phyloP scores from a whole-genome alignment of 768 basidiomycete species.

The Kwoniella botswanensis region DNA sequence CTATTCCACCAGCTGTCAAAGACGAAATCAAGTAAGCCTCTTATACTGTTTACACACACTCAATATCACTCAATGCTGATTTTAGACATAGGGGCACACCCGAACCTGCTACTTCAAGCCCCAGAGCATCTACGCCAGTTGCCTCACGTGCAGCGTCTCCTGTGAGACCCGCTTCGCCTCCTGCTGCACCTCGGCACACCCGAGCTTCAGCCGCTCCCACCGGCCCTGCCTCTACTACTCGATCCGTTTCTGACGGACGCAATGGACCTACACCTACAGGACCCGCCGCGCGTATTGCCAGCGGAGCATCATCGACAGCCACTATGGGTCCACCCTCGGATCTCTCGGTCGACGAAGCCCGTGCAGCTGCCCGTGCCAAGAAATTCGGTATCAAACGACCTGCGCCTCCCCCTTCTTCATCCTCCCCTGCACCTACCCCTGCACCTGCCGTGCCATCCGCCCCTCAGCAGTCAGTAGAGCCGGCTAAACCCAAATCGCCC shows the following conservation, averaged over 20 bases:
- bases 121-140: constrained; percentile 8
- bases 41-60: background rate
- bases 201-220: constrained; percentile 32
- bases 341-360: constrained; percentile 42
- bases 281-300: constrained; percentile 12
- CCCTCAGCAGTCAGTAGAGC: constrained; percentile 2
- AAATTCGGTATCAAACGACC: constrained; percentile 45
- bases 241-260: constrained; percentile 18
- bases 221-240: constrained; percentile 23
- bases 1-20: constrained; percentile 10
- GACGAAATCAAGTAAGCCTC: constrained; percentile 30
- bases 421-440: constrained; percentile 10
- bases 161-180: constrained; percentile 24
- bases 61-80: background rate
- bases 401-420: constrained; percentile 19
- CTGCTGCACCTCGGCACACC: constrained; percentile 39
- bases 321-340: constrained; percentile 46
- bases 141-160: constrained; percentile 17
- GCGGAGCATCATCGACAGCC: constrained; percentile 5
- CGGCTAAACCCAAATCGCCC: constrained; percentile 17
- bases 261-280: constrained; percentile 18
- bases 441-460: constrained; percentile 10
- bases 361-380: constrained; percentile 44
- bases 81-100: background rate
- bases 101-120: constrained; percentile 5